Evolutionary conservation across 2,329 filamentous ascomycete genomes (phyloP).

Genomic region (Neurospora crassa): DNA sequence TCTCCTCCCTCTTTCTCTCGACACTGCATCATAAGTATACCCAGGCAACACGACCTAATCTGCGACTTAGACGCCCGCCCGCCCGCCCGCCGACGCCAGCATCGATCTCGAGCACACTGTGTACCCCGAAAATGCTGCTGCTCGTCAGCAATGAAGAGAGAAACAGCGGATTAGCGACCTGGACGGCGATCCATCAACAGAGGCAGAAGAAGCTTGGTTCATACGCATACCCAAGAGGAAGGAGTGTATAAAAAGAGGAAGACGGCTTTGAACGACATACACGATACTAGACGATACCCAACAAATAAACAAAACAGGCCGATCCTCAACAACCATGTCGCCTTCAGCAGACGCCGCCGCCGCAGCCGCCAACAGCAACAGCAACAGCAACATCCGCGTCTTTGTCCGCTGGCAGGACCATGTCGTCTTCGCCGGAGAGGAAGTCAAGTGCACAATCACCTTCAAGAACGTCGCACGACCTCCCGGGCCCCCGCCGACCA

Average conservation of each 20-base stretch:
- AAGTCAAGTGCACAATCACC: constrained; percentile 89
- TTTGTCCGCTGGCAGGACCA: constrained; percentile 92
- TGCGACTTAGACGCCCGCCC: background rate
- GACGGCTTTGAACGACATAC: background rate
- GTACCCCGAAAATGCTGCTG: background rate
- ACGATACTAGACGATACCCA: background rate
- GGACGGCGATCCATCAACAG: background rate
- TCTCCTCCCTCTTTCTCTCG: background rate
- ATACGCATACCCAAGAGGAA: background rate
- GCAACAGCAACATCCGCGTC: constrained; percentile 70
- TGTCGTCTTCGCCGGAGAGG: constrained; percentile 92
- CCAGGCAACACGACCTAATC: background rate
- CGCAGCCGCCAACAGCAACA: constrained; percentile 25
- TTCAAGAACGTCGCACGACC: constrained; percentile 72
- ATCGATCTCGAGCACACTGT: background rate
- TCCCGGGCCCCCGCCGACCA: constrained; percentile 14
- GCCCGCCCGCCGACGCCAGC: background rate
- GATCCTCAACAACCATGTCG: constrained; percentile 33
- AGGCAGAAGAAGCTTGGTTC: background rate
- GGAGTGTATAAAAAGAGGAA: background rate
- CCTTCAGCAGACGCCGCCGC: constrained; percentile 29
- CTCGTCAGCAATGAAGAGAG: background rate
- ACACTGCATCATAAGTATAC: background rate
- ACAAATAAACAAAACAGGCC: constrained; percentile 6
- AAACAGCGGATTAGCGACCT: background rate